Evolutionary conservation across 139 green algal species (phyloP), one percentile per base, ranked within the genome.

Genomic region (Ettlia oleoabundans): DNA sequence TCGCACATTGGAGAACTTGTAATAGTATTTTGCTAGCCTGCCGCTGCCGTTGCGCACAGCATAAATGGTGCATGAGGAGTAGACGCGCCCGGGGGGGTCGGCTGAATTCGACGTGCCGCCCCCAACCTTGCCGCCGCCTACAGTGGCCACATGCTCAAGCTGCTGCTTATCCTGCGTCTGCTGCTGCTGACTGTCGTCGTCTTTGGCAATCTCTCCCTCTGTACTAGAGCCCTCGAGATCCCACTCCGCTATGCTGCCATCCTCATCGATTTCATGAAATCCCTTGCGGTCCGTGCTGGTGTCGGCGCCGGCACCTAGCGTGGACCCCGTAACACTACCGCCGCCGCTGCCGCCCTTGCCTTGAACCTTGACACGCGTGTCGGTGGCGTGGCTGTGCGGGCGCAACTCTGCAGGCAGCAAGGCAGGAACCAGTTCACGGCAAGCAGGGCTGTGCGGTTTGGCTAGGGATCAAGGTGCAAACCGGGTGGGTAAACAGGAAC

Each of bases 11-110:
- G 35, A 6, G 38, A 84, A 78, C 13, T 61, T 70, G 67, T 78
- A 84, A 52, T 84, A 84, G n/a, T 78, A 72, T 52, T 84, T 84
- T 53, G 40, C 26, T 10, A 67, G 47, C 41, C 32, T 13, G 64
- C 77, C 77, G 38, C 72, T 83, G 77, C 43, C 42, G 64, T 76
- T 70, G 47, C 43, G 77, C 64, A 82, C 76, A 24, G 42, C 76
- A 15, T 74, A 73, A 41, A 82, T 61, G 30, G 61, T 74, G 76
- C 55, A 64, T 0, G 74, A 81, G 37, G 55, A 81, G 55, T 81
- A 81, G 7, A 81, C 13, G 21, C 55, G 51, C 33, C 26, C 35
- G 21, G 51, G 9, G 42, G 30, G n/a, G 42, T 40, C 24, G 2
- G 67, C 8, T 10, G 13, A 10, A n/a, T n/a, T n/a, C n/a, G n/a